Evolutionary conservation across 192 early-diverging fungal genomes (phyloP).

Genomic region (Coemansia sp.): DNA sequence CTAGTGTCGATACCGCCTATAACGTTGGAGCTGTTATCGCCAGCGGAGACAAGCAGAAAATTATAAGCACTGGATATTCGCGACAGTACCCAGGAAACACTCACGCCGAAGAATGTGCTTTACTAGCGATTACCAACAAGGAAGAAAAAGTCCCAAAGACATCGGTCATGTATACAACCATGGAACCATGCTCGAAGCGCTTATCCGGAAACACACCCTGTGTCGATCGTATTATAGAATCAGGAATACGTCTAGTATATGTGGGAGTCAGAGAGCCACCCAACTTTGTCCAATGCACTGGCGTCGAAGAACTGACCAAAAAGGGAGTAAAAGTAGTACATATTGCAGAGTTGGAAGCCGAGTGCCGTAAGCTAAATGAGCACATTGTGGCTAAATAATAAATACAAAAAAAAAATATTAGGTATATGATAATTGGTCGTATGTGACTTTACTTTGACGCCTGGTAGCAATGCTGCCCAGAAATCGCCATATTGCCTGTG

Average conservation of each 20-base stretch:
- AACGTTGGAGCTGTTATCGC: constrained; percentile 89
- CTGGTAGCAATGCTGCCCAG: not conserved
- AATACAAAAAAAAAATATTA: not conserved
- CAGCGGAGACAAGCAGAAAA: constrained; percentile 5
- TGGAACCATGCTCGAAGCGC: constrained; percentile 94
- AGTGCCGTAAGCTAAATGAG: constrained; percentile 69
- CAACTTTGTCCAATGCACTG: constrained; percentile 85
- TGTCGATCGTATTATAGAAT: constrained; percentile 65
- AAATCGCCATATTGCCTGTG: not conserved
- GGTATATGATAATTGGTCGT: not conserved
- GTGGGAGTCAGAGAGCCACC: constrained; percentile 85
- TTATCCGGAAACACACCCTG: constrained; percentile 87
- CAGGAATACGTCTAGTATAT: constrained; percentile 68
- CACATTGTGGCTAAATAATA: constrained; percentile 50
- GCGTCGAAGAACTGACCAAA: constrained; percentile 62
- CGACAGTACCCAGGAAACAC: constrained; percentile 96
- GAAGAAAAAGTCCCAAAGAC: not conserved
- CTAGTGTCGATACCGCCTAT: constrained; percentile 77
- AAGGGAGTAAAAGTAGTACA: constrained; percentile 74
- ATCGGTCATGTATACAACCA: constrained; percentile 78
- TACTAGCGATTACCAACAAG: constrained; percentile 62
- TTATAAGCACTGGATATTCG: constrained; percentile 86
- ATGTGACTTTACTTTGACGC: not conserved
- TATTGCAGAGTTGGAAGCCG: constrained; percentile 68
- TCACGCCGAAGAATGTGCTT: constrained; percentile 93